phyloP scores from a whole-genome alignment of 768 basidiomycete species.

The Leccinum subgranulosum region DNA sequence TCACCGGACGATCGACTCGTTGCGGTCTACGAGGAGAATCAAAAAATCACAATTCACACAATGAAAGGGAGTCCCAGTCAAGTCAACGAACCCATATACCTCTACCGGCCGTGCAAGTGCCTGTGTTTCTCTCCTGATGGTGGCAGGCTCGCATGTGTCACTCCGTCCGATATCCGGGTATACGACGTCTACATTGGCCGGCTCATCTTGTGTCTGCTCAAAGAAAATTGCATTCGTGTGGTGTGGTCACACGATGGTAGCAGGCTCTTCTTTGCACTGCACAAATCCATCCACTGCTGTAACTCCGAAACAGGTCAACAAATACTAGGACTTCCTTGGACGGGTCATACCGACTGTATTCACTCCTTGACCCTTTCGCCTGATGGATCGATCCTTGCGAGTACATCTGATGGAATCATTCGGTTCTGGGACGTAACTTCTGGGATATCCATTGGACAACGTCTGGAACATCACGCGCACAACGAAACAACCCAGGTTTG shows the following conservation, averaged over 20 bases:
- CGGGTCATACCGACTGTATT: neutral
- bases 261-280: neutral
- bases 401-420: neutral
- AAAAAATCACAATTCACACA: neutral
- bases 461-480: neutral
- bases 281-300: neutral
- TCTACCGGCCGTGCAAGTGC: fast-evolving
- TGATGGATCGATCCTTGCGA: neutral
- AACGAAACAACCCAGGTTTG: no score
- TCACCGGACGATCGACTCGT: neutral
- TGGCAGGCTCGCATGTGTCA: neutral
- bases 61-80: neutral
- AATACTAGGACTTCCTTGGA: neutral
- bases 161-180: neutral
- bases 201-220: neutral
- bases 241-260: neutral
- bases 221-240: neutral
- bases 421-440: neutral
- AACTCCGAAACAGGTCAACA: neutral
- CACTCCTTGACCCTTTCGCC: neutral
- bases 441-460: neutral
- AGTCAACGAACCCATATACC: neutral
- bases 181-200: neutral
- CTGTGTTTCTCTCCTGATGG: neutral
- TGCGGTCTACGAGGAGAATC: neutral